A percentile compares a stretch with the other conserved stretches of the same genome.
Evolutionary conservation across 305 asterid genomes (phyloP).

Genomic region (Fraxinus sp.): DNA sequence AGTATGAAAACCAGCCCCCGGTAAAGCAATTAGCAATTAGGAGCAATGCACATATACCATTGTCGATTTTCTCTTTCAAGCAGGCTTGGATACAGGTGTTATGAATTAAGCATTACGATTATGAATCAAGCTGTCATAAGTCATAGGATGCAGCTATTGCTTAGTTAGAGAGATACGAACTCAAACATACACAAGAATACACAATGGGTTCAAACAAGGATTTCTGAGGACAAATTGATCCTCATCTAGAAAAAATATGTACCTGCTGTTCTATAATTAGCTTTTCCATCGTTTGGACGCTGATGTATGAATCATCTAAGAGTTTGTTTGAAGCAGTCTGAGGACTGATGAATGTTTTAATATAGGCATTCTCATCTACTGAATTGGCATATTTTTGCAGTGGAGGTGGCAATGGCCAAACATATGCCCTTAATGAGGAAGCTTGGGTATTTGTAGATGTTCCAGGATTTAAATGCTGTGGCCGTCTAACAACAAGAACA

Average conservation of each 20-base stretch:
- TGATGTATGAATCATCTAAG: constrained; percentile 43
- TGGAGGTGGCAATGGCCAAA: constrained; percentile 50
- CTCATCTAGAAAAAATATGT: constrained; percentile 12
- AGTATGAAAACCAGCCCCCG: background rate
- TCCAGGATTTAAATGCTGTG: constrained; percentile 41
- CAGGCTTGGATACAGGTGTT: background rate
- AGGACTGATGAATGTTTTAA: constrained; percentile 45
- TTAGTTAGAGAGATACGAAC: background rate
- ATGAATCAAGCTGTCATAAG: background rate
- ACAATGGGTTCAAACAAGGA: constrained; percentile 2
- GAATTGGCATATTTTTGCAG: constrained; percentile 61
- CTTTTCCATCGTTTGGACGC: constrained; percentile 59
- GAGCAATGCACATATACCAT: background rate
- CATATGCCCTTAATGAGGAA: constrained; percentile 45
- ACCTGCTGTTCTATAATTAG: constrained; percentile 82
- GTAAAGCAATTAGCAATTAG: background rate
- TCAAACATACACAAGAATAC: background rate
- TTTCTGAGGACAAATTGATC: background rate
- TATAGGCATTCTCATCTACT: constrained; percentile 43
- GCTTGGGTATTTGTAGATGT: constrained; percentile 36
- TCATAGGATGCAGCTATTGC: background rate
- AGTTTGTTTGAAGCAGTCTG: constrained; percentile 34
- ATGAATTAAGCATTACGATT: background rate
- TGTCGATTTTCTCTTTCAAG: background rate
- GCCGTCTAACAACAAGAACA: constrained; percentile 56